Base-by-base conservation (phyloP, 495 filamentous ascomycete species). In the Aspergillus nanangensis region DNA sequence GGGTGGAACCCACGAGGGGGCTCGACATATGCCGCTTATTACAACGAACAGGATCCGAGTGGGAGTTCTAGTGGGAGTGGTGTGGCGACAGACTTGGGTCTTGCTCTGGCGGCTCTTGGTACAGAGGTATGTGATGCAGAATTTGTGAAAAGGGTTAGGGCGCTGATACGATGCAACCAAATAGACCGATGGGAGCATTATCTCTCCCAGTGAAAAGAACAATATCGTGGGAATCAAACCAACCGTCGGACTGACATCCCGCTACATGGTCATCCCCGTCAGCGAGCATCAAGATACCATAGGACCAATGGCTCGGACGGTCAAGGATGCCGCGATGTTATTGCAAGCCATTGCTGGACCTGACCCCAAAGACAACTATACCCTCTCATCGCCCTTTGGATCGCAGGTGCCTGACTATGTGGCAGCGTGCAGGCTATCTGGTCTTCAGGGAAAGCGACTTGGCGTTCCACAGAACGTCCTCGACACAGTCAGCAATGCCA, bases 311-410 rank as follows among this genome's bases (percentile, higher is more conserved):
- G 75, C 82, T 10, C 60, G 78, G 13, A 80, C 73, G 1, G 82
- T 88, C 45, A 78, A 74, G 50, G 84, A 88, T 53, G 83, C 82
- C 0, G 82, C 84, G 1, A 75, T 79, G 44, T n/a, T 86, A 4
- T 71, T 88, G 18, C 70, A 79, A 52, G 77, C 74, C 14, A 84
- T 87, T 31, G 80, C 76, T 0, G 80, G 82, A 1, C 47, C 52
- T 19, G 80, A 84, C 23, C 25, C 36, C 1, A 49, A 52, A 9
- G 58, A 64, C 31, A 79, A 79, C 50, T 79, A 78, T 59, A 80
- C 77, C 0, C 64, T 65, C 25, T 72, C 73, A n/a, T 70, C 67
- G 37, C 77, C 77, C 1, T 69, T 67, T 45, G 56, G 55, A n/a
- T 50, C 58, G 24, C 51, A 40, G 1, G 45, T 67, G 8, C 74